A percentile compares a stretch with the other conserved stretches of the same genome.
Evolutionary conservation across 2,329 filamentous ascomycete genomes (phyloP).

Genomic region (Dactylellina parvicollis): DNA sequence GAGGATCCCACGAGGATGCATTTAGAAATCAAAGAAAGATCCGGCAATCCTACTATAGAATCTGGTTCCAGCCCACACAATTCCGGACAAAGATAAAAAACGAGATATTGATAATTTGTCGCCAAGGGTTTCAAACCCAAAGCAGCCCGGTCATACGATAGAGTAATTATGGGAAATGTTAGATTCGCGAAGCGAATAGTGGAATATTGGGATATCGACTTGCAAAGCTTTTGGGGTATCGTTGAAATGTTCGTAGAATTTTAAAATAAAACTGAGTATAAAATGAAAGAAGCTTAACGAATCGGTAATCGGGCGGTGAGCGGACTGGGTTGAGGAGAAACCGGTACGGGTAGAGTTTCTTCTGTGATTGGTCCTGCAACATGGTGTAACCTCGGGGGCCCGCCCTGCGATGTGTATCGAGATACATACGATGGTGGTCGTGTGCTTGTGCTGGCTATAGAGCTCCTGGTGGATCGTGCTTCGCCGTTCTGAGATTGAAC

Average conservation of each 20-base stretch:
- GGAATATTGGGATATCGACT: background rate
- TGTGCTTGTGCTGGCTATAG: constrained; percentile 44
- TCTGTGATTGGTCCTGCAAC: constrained; percentile 4
- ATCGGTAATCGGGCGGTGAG: constrained; percentile 30
- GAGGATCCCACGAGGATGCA: too few relatives aligned
- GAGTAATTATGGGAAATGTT: too few relatives aligned
- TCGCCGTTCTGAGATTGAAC: constrained; percentile 24
- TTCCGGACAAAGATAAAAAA: too few relatives aligned
- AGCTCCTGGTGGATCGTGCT: constrained; percentile 18
- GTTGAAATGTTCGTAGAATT: constrained; percentile 15
- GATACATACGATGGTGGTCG: constrained; percentile 57
- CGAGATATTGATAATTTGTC: too few relatives aligned
- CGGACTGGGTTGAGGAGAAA: background rate
- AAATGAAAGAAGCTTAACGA: background rate
- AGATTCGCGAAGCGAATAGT: too few relatives aligned
- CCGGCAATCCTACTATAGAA: too few relatives aligned
- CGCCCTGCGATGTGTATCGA: constrained; percentile 32
- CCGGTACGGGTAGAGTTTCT: background rate
- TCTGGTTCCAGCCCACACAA: too few relatives aligned
- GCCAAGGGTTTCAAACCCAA: too few relatives aligned
- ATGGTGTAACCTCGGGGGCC: background rate
- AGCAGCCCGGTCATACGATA: too few relatives aligned
- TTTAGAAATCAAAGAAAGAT: too few relatives aligned
- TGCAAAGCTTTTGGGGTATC: constrained; percentile 40
- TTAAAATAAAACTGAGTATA: background rate